Evolutionary conservation across 2,329 filamentous ascomycete species (phyloP), one percentile per base, ranked within the genome.

Genomic region (Seiridium cupressi): DNA sequence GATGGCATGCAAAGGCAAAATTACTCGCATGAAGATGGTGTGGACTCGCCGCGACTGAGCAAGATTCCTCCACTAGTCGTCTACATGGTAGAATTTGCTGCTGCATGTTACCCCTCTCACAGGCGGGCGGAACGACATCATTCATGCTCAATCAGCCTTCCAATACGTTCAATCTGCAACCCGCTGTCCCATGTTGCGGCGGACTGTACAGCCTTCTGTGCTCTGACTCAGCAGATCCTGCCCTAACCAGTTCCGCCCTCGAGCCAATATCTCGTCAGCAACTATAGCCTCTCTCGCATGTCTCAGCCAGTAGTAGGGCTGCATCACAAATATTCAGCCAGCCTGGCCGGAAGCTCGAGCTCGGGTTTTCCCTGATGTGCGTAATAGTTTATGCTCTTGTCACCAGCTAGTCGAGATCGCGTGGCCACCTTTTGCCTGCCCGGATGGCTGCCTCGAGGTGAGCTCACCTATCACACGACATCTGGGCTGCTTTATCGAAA

Each of bases 1-100:
- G 5, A 13, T 32, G 31, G 38, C 49, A 36, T 35, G 49, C 32
- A 53, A 35, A 53, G 18, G 49, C 34, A 53, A n/a, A 53, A 53
- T 53, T 53, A 53, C 49, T 53, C 49, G 49, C 49, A 53, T 53
- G 35, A 53, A 53, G 49, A 53, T 53, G 49, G 49, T 53, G 49
- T 53, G 49, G 49, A 18, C 49, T 53, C 18, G 9, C 32, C 10
- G 10, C 49, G n/a, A 53, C 32, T 11, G 7, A 36, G 18, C 49
- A 32, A 38, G 31, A 36, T 53, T 53, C 5, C 38, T 18, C 11
- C 49, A 36, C 32, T 36, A 53, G 49, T 35, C 18, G 38, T 42
- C 38, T 42, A 42, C 18, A 26, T 26, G 18, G 18, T 26, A 42
- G 13, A 42, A 53, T 11, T 53, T 36, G 18, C 47, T 26, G n/a